phyloP scores from a whole-genome alignment of 345 rosid species.

The Rhodomyrtus tomentosa region DNA sequence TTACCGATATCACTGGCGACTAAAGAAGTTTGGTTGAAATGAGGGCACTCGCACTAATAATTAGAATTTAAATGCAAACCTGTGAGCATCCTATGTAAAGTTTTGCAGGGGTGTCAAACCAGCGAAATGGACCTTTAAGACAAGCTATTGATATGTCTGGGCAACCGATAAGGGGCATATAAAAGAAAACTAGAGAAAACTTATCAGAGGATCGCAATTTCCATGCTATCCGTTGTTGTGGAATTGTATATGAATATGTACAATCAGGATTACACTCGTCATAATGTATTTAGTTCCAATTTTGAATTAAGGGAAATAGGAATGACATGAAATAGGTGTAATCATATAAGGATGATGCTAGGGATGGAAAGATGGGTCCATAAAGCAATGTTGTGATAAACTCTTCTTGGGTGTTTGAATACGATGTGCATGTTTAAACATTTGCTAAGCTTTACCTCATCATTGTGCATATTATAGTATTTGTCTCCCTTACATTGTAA shows the following conservation, averaged over 20 bases:
- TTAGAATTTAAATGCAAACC: not conserved
- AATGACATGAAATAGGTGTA: not conserved
- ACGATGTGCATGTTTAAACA: not conserved
- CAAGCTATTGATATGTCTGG: not conserved
- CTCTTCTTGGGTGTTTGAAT: not conserved
- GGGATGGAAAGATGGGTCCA: not conserved
- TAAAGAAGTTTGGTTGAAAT: not conserved
- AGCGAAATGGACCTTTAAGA: not conserved
- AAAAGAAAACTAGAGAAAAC: not conserved
- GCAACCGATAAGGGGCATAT: not conserved
- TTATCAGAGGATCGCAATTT: not conserved
- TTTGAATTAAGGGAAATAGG: not conserved
- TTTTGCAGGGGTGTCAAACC: not conserved
- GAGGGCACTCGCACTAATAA: not conserved
- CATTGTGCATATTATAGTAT: not conserved
- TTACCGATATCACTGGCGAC: not conserved
- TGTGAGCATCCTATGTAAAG: not conserved
- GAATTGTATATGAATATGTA: not conserved
- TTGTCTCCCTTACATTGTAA: not conserved
- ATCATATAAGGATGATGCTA: not conserved
- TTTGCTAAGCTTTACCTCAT: not conserved
- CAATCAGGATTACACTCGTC: not conserved
- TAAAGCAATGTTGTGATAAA: not conserved
- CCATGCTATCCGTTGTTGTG: not conserved
- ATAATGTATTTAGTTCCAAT: not conserved